Base-by-base conservation (phyloP, 305 asterid genomes). In the Solanum hybrid region DNA sequence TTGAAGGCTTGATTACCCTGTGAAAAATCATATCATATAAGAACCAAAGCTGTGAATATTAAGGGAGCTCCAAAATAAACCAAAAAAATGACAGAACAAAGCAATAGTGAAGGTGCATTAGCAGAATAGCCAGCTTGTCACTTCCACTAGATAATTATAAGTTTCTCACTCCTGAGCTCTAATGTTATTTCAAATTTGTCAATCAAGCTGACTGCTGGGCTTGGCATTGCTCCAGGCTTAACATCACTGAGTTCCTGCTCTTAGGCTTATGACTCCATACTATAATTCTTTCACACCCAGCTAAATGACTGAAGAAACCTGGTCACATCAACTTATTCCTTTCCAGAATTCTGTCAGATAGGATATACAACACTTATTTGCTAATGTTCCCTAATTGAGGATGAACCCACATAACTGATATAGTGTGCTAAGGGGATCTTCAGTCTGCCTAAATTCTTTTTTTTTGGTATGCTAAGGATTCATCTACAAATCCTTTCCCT, bases 1-100 rank as follows among this genome's bases (percentile, higher is more conserved):
- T 97, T 96, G 91, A 93, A 97, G 75, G 99, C 98, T 93, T 95
- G 98, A 90, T 97, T 97, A 79, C 99, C 99, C 99, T 96, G 88
- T 72, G 86, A 85, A 26, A 75, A 82, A 56, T n/a, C 60, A 80
- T 32, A 35, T 34, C 64, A 29, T 38, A 86, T 26, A 17, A 89
- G 36, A 80, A 85, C 37, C 89, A 42, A 40, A 26, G 31, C 86
- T 20, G 16, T 51, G 86, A 24, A 29, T 84, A 51, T 29, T 27
- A 42, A 46, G 26, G 86, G 72, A 40, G 86, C 69, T 26, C 27
- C 71, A 29, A 16, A 82, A 82, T 82, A 82, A 42, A 35, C 72
- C 36, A 17, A 7, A 82, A 20, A 40, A 5, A 42, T 42, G 38
- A 82, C 27, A 4, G 69, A 26, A 16, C 37, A 81, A 42, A 81